Evolutionary conservation across 148 eudicot genomes (phyloP), one percentile per base, ranked within the genome.

Genomic region (Rhododendron vialii): DNA sequence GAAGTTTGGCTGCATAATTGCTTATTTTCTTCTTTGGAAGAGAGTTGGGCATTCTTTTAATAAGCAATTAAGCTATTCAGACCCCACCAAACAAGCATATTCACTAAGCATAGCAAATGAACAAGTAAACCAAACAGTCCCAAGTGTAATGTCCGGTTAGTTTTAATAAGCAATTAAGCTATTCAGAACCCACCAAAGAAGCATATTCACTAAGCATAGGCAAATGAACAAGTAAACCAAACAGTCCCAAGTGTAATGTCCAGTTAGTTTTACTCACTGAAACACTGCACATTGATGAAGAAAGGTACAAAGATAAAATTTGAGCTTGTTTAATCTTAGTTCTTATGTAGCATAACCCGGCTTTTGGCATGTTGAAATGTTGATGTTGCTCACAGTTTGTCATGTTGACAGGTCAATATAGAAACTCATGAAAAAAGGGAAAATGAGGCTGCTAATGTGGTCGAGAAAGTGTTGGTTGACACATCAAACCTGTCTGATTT

Each of bases 401-500:
- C 83, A 63, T 55, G 75, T 85, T 88, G 36, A 30, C 93, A 94
- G 98, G 94, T 89, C 50, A 87, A 87, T 75, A 15, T 33, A 41
- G 91, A 87, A 90, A 86, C 84, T 80, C 92, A 89, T 83, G 55
- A 88, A 73, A 50, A 80, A 41, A 78, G 45, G 84, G 91, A 88
- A 77, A 86, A 33, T 73, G 94, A 89, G 48, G 90, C 85, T 75
- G 78, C 84, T 50, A 88, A 88, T 84, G 79, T 86, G 47, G 86
- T 88, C 18, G 95, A 92, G 83, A 94, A 93, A 88, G 94, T 95
- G 79, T 67, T 91, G 86, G 93, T 97, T 74, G 95, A 97, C 82
- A 85, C 90, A 75, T 83, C 93, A 63, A 97, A 93, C 88, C 91
- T 97, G 14, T 87, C 96, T 63, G 96, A 95, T 91, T 97, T 87